Evolutionary conservation across 805 yeast species (phyloP).

Genomic region (Yarrowia bubula): DNA sequence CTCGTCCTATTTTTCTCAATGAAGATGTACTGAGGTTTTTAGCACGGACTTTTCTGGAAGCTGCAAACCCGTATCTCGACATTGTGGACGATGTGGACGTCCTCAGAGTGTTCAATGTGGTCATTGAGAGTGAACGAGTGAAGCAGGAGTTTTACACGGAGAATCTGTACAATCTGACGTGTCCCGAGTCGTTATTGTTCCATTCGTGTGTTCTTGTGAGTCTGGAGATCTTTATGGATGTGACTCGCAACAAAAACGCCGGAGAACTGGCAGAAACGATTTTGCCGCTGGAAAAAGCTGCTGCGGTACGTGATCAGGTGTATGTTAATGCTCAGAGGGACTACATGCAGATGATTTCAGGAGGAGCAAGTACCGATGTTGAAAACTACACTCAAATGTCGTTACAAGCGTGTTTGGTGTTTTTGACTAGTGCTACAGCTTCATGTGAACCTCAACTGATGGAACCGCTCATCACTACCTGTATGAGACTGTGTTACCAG

Average conservation of each 20-base stretch:
- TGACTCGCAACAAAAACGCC: constrained; percentile 16
- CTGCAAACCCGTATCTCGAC: constrained; percentile 5
- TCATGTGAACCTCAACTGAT: not conserved
- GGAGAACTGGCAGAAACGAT: constrained; percentile 8
- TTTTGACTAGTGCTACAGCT: not conserved
- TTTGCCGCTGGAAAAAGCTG: not conserved
- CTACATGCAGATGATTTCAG: not conserved
- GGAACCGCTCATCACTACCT: constrained; percentile 1
- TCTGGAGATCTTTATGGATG: constrained; percentile 10
- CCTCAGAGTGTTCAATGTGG: not conserved
- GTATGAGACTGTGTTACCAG: constrained; percentile 16
- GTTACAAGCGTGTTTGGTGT: not conserved
- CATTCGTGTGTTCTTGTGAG: not conserved
- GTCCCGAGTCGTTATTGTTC: not conserved
- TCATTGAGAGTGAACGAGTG: not conserved
- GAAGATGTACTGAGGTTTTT: constrained; percentile 12
- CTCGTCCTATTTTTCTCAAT: not conserved
- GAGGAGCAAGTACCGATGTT: not conserved
- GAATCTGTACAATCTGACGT: not conserved
- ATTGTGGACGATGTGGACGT: constrained; percentile 13
- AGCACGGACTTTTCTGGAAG: constrained; percentile 6
- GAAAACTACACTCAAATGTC: not conserved
- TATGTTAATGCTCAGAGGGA: constrained; percentile 1
- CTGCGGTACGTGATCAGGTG: not conserved
- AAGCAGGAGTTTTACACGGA: not conserved